Conservation (phyloP, 192 early-diverging fungal species). For the Backusella australiensis region DNA sequence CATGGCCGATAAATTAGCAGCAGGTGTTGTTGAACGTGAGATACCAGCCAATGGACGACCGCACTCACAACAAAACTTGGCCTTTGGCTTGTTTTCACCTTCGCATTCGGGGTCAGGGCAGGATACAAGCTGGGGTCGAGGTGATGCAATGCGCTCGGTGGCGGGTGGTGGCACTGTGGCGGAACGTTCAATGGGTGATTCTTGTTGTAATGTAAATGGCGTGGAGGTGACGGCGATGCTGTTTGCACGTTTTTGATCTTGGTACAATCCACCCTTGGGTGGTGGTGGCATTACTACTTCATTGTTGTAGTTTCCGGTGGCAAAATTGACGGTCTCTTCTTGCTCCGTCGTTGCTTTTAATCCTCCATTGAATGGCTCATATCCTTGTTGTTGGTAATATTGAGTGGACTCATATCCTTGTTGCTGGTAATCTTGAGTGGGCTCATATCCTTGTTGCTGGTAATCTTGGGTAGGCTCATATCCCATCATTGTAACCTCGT, state of each 20-base stretch:
- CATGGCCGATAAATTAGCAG: slow-evolving; percentile 10
- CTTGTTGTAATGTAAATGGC: neutral
- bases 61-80: slow-evolving; percentile 62
- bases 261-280: neutral
- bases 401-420: neutral
- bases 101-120: slow-evolving; percentile 50
- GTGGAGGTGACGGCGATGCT: neutral
- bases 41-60: slow-evolving; percentile 43
- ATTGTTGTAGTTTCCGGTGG: neutral
- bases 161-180: slow-evolving; percentile 16
- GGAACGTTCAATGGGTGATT: neutral
- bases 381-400: neutral
- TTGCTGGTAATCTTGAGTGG: neutral
- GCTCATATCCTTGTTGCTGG: neutral
- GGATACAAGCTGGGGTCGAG: slow-evolving; percentile 16
- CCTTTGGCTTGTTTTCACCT: slow-evolving; percentile 51
- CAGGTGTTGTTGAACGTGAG: slow-evolving; percentile 43
- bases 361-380: neutral
- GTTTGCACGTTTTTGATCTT: neutral
- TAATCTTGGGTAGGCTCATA: neutral
- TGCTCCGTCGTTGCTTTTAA: neutral
- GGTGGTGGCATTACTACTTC: neutral
- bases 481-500: neutral
- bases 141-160: slow-evolving; percentile 12
- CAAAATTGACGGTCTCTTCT: neutral